Conservation (phyloP, 2,329 filamentous ascomycete genomes). For the Monosporascus sp. region DNA sequence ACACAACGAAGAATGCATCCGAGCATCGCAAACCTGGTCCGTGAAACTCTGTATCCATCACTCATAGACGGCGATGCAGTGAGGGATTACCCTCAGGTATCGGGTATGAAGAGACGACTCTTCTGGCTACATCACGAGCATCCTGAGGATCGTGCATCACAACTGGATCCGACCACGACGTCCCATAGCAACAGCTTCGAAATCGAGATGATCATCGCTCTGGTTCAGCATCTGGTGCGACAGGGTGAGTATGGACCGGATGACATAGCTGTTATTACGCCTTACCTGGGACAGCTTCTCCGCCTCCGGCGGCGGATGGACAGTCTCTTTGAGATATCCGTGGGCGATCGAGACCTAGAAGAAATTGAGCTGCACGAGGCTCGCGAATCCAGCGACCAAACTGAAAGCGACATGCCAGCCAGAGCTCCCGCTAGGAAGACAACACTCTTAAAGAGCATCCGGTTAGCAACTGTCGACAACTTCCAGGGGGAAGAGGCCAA, state of each 20-base stretch:
- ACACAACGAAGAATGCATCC: slow-evolving; percentile 56
- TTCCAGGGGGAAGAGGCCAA: slow-evolving; percentile 75
- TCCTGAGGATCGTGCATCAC: slow-evolving; percentile 17
- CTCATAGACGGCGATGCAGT: slow-evolving; percentile 41
- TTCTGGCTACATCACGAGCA: slow-evolving; percentile 56
- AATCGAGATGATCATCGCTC: slow-evolving; percentile 53
- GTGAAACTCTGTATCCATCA: slow-evolving; percentile 46
- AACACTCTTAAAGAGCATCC: slow-evolving; percentile 41
- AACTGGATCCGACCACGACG: slow-evolving; percentile 29
- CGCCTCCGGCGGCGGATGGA: slow-evolving; percentile 42
- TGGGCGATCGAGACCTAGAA: slow-evolving; percentile 58
- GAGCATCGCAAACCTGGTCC: slow-evolving; percentile 47
- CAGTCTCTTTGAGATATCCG: slow-evolving; percentile 50
- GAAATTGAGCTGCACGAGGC: slow-evolving; percentile 39
- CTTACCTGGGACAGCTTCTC: slow-evolving; percentile 54
- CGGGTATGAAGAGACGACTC: slow-evolving; percentile 41
- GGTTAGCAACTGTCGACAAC: slow-evolving; percentile 65
- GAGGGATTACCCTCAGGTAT: slow-evolving; percentile 34
- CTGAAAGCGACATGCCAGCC: neutral
- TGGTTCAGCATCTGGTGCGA: slow-evolving; percentile 60
- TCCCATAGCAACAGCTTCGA: slow-evolving; percentile 56
- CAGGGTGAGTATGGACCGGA: slow-evolving; percentile 55
- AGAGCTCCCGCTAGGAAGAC: slow-evolving; percentile 25
- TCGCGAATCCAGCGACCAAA: slow-evolving; percentile 14
- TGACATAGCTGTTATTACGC: slow-evolving; percentile 68